Evolutionary conservation across 2,329 filamentous ascomycete genomes (phyloP).

Genomic region (Arthrobotrys entomopaga): DNA sequence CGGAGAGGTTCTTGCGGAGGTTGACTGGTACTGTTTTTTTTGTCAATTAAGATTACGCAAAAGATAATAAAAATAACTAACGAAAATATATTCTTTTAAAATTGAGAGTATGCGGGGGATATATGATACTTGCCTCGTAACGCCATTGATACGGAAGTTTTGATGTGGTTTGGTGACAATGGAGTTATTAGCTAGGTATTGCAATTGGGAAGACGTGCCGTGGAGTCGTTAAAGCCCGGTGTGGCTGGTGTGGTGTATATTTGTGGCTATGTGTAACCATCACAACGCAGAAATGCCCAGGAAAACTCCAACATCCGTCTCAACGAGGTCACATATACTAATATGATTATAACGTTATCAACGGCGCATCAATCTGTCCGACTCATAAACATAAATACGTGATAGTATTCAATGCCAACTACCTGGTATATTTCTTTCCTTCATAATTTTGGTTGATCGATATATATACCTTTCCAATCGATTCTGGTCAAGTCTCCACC

Average conservation of each 20-base stretch:
- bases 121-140: constrained; percentile 36
- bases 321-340: constrained; percentile 6
- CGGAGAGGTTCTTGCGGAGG: constrained; percentile 54
- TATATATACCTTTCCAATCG: background rate
- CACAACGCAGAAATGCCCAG: constrained; percentile 28
- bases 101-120: background rate
- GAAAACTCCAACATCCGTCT: constrained; percentile 36
- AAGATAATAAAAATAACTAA: too few species aligned
- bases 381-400: constrained; percentile 4
- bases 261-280: constrained; percentile 49
- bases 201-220: constrained; percentile 31
- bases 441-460: background rate
- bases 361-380: background rate
- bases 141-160: constrained; percentile 40
- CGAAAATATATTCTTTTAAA: too few species aligned
- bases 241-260: background rate
- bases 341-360: constrained; percentile 48
- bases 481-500: too few species aligned
- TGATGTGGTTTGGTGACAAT: constrained; percentile 11
- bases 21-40: constrained; percentile 43
- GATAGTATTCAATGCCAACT: too few species aligned
- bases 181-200: background rate
- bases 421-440: background rate
- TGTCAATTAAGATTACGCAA: too few species aligned
- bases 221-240: constrained; percentile 29